Evolutionary conservation across 768 basidiomycete species (phyloP), one percentile per base, ranked within the genome.

Genomic region (Mycena latifolia): DNA sequence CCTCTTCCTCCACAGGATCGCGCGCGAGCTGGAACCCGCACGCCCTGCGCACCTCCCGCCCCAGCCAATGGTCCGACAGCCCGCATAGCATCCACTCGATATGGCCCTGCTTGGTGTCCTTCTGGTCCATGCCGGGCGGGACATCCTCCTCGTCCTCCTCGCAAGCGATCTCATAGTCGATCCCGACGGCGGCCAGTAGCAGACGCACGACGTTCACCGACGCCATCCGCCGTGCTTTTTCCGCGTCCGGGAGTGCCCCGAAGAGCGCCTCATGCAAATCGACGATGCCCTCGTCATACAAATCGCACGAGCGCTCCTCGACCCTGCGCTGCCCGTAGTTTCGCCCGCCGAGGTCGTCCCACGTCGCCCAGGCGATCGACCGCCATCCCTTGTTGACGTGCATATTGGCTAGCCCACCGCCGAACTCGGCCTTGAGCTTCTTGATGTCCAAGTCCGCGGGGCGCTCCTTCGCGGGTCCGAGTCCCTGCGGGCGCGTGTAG

Each of bases 361-460:
- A 61, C 18, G 60, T 61, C 60, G 60, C 60, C 60, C 60, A 61
- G n/a, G 61, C 52, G 20, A 61, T 54, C 47, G 61, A 61, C 22
- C 61, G 61, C 52, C 61, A 61, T 4, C 52, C 52, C 25, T 61
- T 53, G 31, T 61, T 61, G 43, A 37, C 43, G n/a, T 61, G 61
- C 52, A 54, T 61, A 27, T 61, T 54, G 22, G 1, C 61, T 43
- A 61, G 31, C 24, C 61, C 61, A 2, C 43, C 61, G 24, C 41
- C 33, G 20, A 61, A 41, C 11, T 33, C n/a, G 2, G 33, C 52
- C 24, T 54, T 47, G 52, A 54, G 39, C 43, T 43, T 43, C 17
- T 53, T 54, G 28, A 61, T 17, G 25, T 52, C 41, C 25, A 53
- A 37, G 29, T 52, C 61, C 24, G 45, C 33, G 15, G 61, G 61